phyloP scores from a whole-genome alignment of 148 eudicot genomes.

The Tetragonia tetragonoides region DNA sequence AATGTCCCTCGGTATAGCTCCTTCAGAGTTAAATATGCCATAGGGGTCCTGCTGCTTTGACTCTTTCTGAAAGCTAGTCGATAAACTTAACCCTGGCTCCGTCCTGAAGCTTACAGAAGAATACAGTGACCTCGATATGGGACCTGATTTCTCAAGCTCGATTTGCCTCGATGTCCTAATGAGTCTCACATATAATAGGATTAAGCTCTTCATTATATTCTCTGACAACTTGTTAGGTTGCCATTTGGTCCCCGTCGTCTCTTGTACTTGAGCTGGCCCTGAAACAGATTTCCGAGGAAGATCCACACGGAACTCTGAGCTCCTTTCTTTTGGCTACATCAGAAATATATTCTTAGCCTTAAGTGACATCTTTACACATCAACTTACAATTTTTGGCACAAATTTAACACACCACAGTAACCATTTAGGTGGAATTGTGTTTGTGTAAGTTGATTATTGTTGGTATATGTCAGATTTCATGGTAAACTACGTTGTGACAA shows the following conservation, averaged over 20 bases:
- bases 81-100: slow-evolving; percentile 34
- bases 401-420: too few species aligned
- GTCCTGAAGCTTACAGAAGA: slow-evolving; percentile 62
- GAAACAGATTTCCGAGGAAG: slow-evolving; percentile 28
- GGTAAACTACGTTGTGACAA: too few species aligned
- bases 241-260: slow-evolving; percentile 41
- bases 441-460: too few species aligned
- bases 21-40: slow-evolving; percentile 63
- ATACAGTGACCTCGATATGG: slow-evolving; percentile 51
- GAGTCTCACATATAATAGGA: slow-evolving; percentile 66
- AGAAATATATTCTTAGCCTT: background rate
- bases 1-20: slow-evolving; percentile 74
- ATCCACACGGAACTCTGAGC: slow-evolving; percentile 33
- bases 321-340: slow-evolving; percentile 46
- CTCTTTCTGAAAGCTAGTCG: slow-evolving; percentile 58
- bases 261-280: slow-evolving; percentile 38
- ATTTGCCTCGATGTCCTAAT: slow-evolving; percentile 67
- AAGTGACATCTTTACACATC: too few species aligned
- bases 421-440: too few species aligned
- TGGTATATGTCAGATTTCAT: too few species aligned
- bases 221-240: slow-evolving; percentile 86
- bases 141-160: slow-evolving; percentile 81
- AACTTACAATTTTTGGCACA: too few species aligned
- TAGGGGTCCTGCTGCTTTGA: slow-evolving; percentile 85
- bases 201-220: slow-evolving; percentile 77